Evolutionary conservation across 352 stramenopile genomes (phyloP), one percentile per base, ranked within the genome.

Genomic region (Peronosclerospora sorghi): DNA sequence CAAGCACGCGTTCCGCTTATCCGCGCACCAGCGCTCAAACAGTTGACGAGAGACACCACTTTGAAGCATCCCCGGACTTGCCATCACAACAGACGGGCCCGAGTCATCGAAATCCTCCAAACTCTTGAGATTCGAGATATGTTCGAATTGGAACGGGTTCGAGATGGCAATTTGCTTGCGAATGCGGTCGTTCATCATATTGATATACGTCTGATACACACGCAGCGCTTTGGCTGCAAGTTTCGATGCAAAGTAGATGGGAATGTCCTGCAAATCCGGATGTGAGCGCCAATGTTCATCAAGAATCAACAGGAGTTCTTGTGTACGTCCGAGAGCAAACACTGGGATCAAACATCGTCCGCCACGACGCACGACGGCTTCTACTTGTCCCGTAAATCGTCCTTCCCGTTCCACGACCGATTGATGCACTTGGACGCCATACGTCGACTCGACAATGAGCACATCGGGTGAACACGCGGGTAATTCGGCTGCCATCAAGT

Each of bases 181-280:
- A 35, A 95, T 98, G 45, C 96, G 81, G 6, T 95, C 83, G 71
- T 99, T 99, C 96, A 99, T 99, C 94, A 98, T 98, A 62, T 99
- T 99, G 44, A 98, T 97, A 67, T 98, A 99, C 13, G 94, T 99
- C 62, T 98, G 93, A 78, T 98, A 99, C 15, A 99, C 93, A 26
- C 96, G 77, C 51, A 98, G 65, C 4, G 95, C 94, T 53, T 97
- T 93, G 15, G 77, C 89, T 6, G 95, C 95, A 35, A 99, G 60
- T 42, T 98, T 97, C 26, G 89, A 98, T 4, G 95, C 95, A 75
- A 98, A 98, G 64, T 97, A 99, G 56, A 99, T 98, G 10, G 96
- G 96, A 28, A 99, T 94, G 36, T 96, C 80, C 40, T 98, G 94
- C 37, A 98, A 56, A 54, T 95, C 84, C 9, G 79, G 77, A 43